Evolutionary conservation across 164 flowering plant genomes (phyloP).

Genomic region (Houttuynia cordata): DNA sequence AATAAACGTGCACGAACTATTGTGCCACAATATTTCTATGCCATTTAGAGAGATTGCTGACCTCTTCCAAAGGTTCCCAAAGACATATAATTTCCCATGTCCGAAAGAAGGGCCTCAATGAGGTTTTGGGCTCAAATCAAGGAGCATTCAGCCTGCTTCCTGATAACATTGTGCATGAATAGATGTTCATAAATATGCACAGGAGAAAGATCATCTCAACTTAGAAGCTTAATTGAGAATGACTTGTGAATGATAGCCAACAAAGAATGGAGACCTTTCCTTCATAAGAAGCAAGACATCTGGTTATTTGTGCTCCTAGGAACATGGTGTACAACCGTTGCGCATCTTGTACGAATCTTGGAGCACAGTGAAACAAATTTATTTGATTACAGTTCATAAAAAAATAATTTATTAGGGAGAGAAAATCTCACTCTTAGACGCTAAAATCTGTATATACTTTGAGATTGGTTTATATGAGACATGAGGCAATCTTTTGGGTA

Average conservation of each 20-base stretch:
- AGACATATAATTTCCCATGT: not conserved
- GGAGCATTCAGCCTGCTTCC: not conserved
- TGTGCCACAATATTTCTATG: not conserved
- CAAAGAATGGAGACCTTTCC: not conserved
- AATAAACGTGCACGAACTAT: not conserved
- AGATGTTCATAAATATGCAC: not conserved
- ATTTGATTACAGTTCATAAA: no score
- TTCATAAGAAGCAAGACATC: not conserved
- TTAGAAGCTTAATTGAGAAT: not conserved
- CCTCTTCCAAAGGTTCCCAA: not conserved
- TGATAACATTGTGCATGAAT: not conserved
- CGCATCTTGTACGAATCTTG: no score
- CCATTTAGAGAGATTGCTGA: not conserved
- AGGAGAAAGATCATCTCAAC: not conserved
- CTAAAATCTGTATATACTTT: no score
- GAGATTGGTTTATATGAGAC: no score
- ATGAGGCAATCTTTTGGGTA: no score
- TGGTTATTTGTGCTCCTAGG: no score
- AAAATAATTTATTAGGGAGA: no score
- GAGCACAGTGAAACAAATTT: no score
- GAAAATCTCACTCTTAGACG: no score
- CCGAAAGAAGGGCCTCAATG: not conserved
- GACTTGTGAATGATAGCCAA: not conserved
- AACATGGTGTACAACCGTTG: no score
- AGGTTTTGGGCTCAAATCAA: not conserved